Evolutionary conservation across 2,329 filamentous ascomycete genomes (phyloP), one percentile per base, ranked within the genome.

Genomic region (Aureobasidium pullulans): DNA sequence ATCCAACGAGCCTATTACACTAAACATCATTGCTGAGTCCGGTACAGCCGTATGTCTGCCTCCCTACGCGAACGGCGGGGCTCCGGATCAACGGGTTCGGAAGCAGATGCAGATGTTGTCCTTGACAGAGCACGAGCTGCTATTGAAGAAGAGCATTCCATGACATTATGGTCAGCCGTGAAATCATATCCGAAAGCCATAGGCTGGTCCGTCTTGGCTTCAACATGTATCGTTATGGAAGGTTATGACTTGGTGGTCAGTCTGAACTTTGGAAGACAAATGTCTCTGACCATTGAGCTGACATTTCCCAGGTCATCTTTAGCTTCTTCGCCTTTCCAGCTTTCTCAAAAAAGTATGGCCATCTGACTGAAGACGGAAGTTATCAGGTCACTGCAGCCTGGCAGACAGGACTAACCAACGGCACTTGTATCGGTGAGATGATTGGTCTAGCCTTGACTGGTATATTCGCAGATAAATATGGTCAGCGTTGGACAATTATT

Each of bases 391-490:
- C 79, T 0, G 77, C 80, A 0, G 72, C 75, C 0, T 84, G 82
- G 82, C 81, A 83, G 66, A 78, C 78, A 0, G 81, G 75, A 0
- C 66, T 84, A 4, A 78, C 76, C 6, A 82, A 82, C 59, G 83
- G 81, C 31, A 80, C 80, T 52, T 77, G 80, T 58, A 78, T 80
- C 19, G 86, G 86, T 44, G 83, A 86, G 68, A 83, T 89, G 52
- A 77, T 88, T 52, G 86, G 86, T 13, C 76, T 88, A 48, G 73
- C 86, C 64, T 75, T 87, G 69, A 87, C 86, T 67, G 86, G 86
- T 39, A 84, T 78, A 70, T 71, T 86, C 48, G 83, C 84, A 15
- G 84, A 89, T 71, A 57, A 64, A n/a, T 64, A 65, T 15, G 69
- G 69, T 9, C 70, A 66, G 60, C 62, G 63, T 37, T 67, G 81